Evolutionary conservation across 177 flowering plant genomes (phyloP), one percentile per base, ranked within the genome.

Genomic region (Vitis hybrid): DNA sequence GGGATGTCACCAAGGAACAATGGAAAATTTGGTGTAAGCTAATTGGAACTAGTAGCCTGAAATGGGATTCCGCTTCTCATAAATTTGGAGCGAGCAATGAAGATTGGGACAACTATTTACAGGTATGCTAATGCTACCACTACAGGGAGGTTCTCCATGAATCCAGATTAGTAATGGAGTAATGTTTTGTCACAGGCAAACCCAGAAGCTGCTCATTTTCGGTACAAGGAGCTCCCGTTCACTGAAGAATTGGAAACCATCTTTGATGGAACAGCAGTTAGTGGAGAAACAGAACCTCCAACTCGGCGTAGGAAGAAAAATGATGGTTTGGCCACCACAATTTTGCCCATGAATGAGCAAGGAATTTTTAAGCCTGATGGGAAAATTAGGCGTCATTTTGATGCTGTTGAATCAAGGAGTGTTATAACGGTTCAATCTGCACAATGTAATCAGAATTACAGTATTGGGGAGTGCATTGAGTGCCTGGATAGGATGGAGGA

Each of bases 391-490:
- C 62, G 62, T 40, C 68, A 19, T 49, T 50, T 10, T 69, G 81
- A 69, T 52, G 72, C 72, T 27, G 70, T 74, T 46, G 79, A 75
- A 48, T 78, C 74, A 21, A 67, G 72, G 56, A 78, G 76, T 40
- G 65, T 64, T 46, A 67, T 63, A 2, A 68, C 66, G 1, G 51
- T 68, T 24, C 74, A 70, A 35, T 62, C 71, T 46, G 52, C 50
- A 58, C 62, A 55, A 46, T 58, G 32, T 10, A 68, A 59, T 12
- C 60, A 2, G 4, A 51, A 27, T 35, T 81, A 81, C 19, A 76
- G 74, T 13, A 81, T 81, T 63, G 80, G 80, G 27, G 78, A 81
- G 52, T 81, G 81, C 80, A 79, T 81, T 2, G 76, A 78, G 24
- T 78, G 82, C 65, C 72, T 81, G 40, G 81, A 81, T 71, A 69